These are phyloP conservation scores for Cladosporium sp. DNA, from an alignment of 2,329 filamentous ascomycete species.

Conservation along the genomic window DNA sequence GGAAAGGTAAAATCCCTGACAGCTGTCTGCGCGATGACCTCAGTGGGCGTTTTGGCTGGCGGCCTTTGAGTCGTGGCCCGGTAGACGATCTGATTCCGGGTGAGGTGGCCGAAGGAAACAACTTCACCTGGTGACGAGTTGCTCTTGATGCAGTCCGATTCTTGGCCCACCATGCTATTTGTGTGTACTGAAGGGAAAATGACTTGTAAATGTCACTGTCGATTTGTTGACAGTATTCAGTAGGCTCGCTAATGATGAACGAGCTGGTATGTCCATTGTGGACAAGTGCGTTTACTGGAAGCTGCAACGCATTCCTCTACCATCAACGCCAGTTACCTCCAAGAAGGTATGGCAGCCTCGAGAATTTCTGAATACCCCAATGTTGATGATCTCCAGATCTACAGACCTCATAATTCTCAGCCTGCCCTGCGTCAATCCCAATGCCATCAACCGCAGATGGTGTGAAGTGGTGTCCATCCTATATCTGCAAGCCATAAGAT, in stretches of 20 bases:
- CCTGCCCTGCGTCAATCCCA: neutral
- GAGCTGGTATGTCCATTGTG: neutral
- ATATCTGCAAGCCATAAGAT: neutral
- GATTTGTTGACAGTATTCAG: neutral
- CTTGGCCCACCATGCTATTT: neutral
- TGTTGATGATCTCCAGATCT: neutral
- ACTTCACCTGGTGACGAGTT: neutral
- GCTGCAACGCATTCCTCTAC: neutral
- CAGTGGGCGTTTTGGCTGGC: neutral
- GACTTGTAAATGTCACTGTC: neutral
- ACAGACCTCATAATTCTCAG: neutral
- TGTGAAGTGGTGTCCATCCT: neutral
- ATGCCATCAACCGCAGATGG: neutral
- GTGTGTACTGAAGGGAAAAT: neutral
- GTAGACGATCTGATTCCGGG: conserved; percentile 1
- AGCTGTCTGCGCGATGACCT: neutral
- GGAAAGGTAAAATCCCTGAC: conserved; percentile 7
- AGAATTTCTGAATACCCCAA: neutral
- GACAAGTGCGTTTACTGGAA: neutral
- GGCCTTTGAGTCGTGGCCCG: neutral
- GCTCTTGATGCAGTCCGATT: neutral
- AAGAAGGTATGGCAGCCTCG: neutral
- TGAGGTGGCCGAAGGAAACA: neutral
- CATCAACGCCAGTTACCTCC: neutral
- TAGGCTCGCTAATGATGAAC: neutral